phyloP scores from a whole-genome alignment of 805 yeast genomes.

The Blastobotrys terrestris region DNA sequence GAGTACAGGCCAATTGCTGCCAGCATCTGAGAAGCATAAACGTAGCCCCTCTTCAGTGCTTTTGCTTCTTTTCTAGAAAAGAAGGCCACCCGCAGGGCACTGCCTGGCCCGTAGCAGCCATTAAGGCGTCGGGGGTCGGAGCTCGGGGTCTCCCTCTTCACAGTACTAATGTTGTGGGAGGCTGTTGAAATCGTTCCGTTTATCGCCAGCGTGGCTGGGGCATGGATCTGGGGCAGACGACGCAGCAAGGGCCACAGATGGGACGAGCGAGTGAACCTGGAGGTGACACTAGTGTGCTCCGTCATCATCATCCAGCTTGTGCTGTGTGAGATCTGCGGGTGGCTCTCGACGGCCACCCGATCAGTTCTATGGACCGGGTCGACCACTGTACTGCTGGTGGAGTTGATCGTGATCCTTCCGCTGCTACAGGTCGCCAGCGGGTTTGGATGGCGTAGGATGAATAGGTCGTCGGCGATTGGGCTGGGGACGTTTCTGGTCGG shows the following conservation, averaged over 20 bases:
- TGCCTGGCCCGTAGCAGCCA: too few species aligned
- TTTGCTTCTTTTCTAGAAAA: background rate
- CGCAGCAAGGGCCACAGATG: background rate
- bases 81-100: background rate
- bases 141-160: background rate
- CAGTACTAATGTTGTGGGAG: background rate
- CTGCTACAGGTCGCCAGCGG: conserved; percentile 18
- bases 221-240: background rate
- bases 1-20: too few species aligned
- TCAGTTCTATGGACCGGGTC: conserved; percentile 24
- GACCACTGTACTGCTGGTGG: conserved; percentile 20
- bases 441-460: conserved; percentile 3
- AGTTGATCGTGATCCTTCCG: conserved; percentile 29
- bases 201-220: background rate
- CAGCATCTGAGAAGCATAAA: too few species aligned
- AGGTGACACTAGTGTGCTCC: conserved; percentile 17
- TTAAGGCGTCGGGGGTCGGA: background rate
- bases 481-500: conserved; percentile 11
- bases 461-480: too few species aligned
- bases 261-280: conserved; percentile 5
- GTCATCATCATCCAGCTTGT: conserved; percentile 31
- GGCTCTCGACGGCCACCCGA: conserved; percentile 19
- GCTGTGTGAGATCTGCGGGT: conserved; percentile 32
- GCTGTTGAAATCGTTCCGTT: background rate
- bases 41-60: background rate